Conservation (phyloP, 2,329 filamentous ascomycete genomes). For the Trichocomaceae sp. region DNA sequence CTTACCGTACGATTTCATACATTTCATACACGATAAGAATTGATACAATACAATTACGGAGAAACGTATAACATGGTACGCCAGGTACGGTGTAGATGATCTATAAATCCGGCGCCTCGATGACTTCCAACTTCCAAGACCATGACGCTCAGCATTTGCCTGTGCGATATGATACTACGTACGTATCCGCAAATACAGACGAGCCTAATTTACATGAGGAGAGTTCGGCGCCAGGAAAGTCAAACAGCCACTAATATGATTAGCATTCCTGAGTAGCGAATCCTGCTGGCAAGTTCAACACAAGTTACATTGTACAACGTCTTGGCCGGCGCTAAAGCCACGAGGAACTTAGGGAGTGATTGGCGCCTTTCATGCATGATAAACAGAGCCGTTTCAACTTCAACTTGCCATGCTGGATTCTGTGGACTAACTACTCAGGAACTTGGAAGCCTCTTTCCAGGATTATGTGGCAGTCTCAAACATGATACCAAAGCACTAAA, state of each 20-base stretch:
- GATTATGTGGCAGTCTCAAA: not conserved
- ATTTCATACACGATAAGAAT: too few species aligned
- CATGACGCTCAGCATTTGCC: not conserved
- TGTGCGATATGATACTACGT: too few species aligned
- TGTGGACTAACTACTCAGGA: not conserved
- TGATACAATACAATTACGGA: not conserved
- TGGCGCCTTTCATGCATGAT: not conserved
- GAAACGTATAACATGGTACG: not conserved
- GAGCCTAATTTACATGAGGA: not conserved
- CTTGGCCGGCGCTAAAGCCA: not conserved
- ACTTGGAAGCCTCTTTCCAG: not conserved
- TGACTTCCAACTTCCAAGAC: not conserved
- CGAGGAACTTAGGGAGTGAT: not conserved
- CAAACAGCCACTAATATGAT: not conserved
- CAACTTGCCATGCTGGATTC: not conserved
- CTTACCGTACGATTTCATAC: not conserved
- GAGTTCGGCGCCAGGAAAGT: not conserved
- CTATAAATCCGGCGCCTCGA: not conserved
- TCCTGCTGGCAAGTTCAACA: not conserved
- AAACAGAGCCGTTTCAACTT: not conserved
- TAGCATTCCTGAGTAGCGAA: not conserved
- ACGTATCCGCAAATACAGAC: not conserved
- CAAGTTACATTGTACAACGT: not conserved
- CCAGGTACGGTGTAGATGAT: not conserved
- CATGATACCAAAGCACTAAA: not conserved